Base-by-base conservation (phyloP, 257 asterid genomes). In the Solanum dulcamara region DNA sequence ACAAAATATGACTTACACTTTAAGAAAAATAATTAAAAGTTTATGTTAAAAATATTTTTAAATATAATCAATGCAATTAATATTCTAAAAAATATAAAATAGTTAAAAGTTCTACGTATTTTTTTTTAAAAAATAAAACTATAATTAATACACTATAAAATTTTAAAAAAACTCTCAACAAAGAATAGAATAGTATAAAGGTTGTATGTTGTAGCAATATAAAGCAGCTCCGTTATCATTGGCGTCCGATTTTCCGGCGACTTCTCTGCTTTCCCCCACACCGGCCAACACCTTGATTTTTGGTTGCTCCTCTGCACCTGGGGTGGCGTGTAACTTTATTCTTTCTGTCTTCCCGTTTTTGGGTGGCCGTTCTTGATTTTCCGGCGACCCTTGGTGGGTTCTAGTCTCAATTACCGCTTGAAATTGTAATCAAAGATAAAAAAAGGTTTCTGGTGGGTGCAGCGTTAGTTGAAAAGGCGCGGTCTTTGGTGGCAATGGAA, bases 191-290 rank as follows among this genome's bases (percentile, higher is more conserved):
- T 59, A 59, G 17, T 59, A 59, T 59, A 59, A 59, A 53, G 62
- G 62, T 53, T 20, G 11, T 7, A 53, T 53, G 62, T 53, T 53
- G 62, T 53, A 53, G 62, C 62, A 53, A 53, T 20, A 53, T 18
- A 53, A 53, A 53, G 62, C 62, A 53, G 59, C 88, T 74, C 91
- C 85, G 86, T 51, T 88, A 86, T 86, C 57, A 59, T 86, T 85
- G 90, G 88, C 89, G 86, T 86, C 94, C 86, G 87, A 84, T 85
- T 92, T 90, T 86, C 94, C 94, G 97, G 96, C 97, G 93, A 85
- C 84, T 89, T 81, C 85, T 46, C 59, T 90, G 97, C 87, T 91
- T 91, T 88, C 90, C 88, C 88, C 87, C 64, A 80, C 87, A 37
- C 77, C 55, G 7, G 4, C 74, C 89, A 55, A 88, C 88, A 87